A percentile compares a stretch with the other conserved stretches of the same genome.
phyloP scores from a whole-genome alignment of 371 early-diverging fungal species.

The Mucor indicus region DNA sequence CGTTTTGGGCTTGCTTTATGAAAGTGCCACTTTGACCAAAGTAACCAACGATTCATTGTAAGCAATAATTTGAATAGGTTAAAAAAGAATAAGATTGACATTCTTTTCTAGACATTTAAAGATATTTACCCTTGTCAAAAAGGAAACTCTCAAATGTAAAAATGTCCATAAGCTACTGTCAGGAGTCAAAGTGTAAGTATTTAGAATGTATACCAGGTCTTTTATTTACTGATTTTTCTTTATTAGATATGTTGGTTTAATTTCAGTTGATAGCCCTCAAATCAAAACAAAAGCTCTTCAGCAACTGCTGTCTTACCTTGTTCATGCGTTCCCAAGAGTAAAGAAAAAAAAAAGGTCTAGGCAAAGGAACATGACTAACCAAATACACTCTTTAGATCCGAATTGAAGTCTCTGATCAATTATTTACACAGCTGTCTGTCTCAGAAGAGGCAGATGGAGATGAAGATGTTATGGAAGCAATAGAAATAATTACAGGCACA shows the following conservation, averaged over 20 bases:
- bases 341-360: conserved; percentile 3
- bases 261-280: conserved; percentile 19
- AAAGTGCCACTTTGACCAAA: conserved; percentile 46
- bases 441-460: conserved; percentile 30
- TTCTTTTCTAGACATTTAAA: conserved; percentile 25
- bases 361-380: not conserved
- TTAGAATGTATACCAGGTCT: not conserved
- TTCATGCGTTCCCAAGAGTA: conserved; percentile 55
- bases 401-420: conserved; percentile 46
- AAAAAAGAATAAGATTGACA: no score
- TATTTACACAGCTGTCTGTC: conserved; percentile 43
- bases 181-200: conserved; percentile 46
- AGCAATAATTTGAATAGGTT: conserved; percentile 1
- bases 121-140: conserved; percentile 23
- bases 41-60: conserved; percentile 37
- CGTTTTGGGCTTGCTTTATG: conserved; percentile 63
- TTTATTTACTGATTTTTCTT: not conserved
- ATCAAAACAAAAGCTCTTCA: conserved; percentile 39
- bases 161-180: conserved; percentile 45
- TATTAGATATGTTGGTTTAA: conserved; percentile 38
- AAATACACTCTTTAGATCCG: conserved; percentile 34
- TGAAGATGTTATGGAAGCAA: conserved; percentile 34
- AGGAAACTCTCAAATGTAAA: conserved; percentile 37
- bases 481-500: conserved; percentile 42
- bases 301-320: conserved; percentile 45